Evolutionary conservation across 495 filamentous ascomycete species (phyloP).

Genomic region (Hyaloscypha finlandica): DNA sequence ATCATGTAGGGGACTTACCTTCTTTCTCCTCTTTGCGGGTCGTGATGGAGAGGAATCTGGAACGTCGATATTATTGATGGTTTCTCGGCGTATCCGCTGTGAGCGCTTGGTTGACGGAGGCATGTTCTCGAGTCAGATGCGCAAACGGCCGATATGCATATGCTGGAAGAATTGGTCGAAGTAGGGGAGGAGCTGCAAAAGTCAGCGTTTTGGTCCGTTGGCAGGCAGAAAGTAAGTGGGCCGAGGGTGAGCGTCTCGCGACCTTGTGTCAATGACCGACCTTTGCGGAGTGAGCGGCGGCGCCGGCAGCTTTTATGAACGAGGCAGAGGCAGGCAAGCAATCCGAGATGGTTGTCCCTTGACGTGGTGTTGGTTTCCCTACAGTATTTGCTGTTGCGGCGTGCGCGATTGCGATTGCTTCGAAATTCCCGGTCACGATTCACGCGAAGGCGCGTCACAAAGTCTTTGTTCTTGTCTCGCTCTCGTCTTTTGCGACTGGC

Average conservation of each 20-base stretch:
- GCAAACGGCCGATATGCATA: neutral
- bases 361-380: slow-evolving; percentile 14
- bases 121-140: slow-evolving; percentile 33
- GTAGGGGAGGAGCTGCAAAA: neutral
- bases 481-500: neutral
- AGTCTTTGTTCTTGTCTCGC: neutral
- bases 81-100: slow-evolving; percentile 52
- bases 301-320: neutral
- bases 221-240: neutral
- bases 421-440: slow-evolving; percentile 5
- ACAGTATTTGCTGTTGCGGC: slow-evolving; percentile 14
- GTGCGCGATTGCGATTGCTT: slow-evolving; percentile 2
- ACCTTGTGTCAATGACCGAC: slow-evolving; percentile 13
- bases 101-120: slow-evolving; percentile 52
- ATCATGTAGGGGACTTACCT: slow-evolving; percentile 49
- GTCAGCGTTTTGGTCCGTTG: neutral
- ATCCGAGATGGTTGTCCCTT: slow-evolving; percentile 13
- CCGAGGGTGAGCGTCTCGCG: neutral
- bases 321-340: slow-evolving; percentile 5
- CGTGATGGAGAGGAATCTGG: slow-evolving; percentile 71
- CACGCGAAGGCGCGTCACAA: slow-evolving; percentile 6
- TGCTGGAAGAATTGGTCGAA: neutral
- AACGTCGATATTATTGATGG: slow-evolving; percentile 50
- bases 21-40: slow-evolving; percentile 73
- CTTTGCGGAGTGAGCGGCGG: neutral